Conservation (phyloP, 306 rosid species). For the Luffa acutangula region DNA sequence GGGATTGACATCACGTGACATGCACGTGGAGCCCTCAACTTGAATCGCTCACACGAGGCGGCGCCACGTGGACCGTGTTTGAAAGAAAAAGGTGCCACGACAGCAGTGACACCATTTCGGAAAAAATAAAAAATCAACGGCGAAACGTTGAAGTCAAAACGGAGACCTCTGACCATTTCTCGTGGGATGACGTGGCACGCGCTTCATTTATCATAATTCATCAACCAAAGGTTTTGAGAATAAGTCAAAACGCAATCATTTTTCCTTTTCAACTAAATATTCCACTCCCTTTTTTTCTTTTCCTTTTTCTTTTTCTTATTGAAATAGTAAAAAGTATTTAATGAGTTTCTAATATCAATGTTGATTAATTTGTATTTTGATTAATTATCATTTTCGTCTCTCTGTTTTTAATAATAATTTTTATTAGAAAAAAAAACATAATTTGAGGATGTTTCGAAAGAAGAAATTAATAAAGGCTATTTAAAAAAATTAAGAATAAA, state of each 20-base stretch:
- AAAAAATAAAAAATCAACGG: background rate
- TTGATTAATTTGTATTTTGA: too few species aligned
- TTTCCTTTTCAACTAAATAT: background rate
- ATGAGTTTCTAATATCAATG: too few species aligned
- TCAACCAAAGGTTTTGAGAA: background rate
- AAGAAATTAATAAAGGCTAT: too few species aligned
- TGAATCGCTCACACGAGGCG: background rate
- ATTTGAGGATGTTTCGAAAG: too few species aligned
- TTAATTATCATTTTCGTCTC: too few species aligned
- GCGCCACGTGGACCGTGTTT: background rate
- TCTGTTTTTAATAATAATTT: too few species aligned
- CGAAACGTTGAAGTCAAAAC: background rate
- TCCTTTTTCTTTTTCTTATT: background rate
- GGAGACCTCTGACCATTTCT: background rate
- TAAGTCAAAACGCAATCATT: background rate
- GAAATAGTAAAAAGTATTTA: too few species aligned
- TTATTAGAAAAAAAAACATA: too few species aligned
- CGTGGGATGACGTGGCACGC: background rate
- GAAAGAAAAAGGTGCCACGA: background rate
- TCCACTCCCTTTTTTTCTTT: background rate
- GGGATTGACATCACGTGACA: slow-evolving; percentile 16
- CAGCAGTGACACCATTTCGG: background rate
- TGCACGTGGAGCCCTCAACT: background rate
- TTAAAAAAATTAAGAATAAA: too few species aligned
- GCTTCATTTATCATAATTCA: background rate